phyloP scores from a whole-genome alignment of 1,139 yeast species.

The Debaryomyces fabryi region DNA sequence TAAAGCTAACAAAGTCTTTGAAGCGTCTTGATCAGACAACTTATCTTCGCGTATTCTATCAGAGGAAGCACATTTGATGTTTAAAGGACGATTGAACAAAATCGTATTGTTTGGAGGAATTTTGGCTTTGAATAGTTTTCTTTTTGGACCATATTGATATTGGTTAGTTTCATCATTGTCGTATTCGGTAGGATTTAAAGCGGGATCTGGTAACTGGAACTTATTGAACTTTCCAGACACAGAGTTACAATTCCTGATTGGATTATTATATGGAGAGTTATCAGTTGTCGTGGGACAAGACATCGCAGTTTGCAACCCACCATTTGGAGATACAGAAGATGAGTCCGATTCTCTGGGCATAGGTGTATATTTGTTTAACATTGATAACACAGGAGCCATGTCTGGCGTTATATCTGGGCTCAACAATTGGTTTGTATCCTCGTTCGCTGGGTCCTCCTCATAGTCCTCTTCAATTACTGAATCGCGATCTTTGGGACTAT shows the following conservation, averaged over 20 bases:
- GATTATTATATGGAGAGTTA: constrained; percentile 15
- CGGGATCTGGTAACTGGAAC: constrained; percentile 47
- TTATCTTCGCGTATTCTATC: constrained; percentile 10
- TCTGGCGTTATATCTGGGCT: constrained; percentile 51
- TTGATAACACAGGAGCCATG: constrained; percentile 38
- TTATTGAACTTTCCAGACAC: constrained; percentile 9
- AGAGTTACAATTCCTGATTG: neutral
- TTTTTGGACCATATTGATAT: constrained; percentile 23
- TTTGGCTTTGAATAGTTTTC: constrained; percentile 29
- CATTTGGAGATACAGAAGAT: constrained; percentile 2
- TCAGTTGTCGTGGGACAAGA: constrained; percentile 10
- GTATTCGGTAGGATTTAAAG: constrained; percentile 20
- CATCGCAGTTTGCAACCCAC: constrained; percentile 14
- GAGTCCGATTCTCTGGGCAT: constrained; percentile 2
- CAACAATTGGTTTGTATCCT: constrained; percentile 28
- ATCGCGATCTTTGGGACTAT: neutral
- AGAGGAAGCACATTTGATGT: constrained; percentile 5
- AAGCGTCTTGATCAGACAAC: constrained; percentile 39
- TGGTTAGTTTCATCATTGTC: constrained; percentile 9
- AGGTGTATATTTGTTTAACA: constrained; percentile 28
- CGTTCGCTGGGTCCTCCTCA: constrained; percentile 14
- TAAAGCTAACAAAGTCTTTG: constrained; percentile 45
- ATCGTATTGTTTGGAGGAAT: constrained; percentile 24
- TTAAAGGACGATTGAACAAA: constrained; percentile 15
- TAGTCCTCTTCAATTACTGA: constrained; percentile 17